Conservation (phyloP, 192 early-diverging fungal species). For the Obelidium mucronatum region DNA sequence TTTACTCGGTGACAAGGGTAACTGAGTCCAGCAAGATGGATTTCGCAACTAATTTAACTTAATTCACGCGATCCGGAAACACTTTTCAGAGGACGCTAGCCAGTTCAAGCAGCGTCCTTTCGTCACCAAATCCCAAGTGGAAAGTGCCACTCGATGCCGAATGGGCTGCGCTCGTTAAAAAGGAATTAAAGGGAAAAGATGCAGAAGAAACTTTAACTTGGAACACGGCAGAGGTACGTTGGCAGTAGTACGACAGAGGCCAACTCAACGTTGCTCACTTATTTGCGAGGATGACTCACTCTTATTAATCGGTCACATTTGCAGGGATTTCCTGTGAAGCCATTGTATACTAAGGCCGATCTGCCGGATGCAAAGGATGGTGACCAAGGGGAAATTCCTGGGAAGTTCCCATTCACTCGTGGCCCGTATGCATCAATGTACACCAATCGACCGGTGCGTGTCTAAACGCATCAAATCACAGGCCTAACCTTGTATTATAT, state of each 20-base stretch:
- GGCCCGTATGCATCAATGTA: conserved; percentile 51
- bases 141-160: conserved; percentile 70
- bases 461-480: too few relatives aligned
- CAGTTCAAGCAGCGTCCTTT: too few relatives aligned
- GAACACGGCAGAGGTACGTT: conserved; percentile 76
- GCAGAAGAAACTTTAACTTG: conserved; percentile 76
- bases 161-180: conserved; percentile 77
- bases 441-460: conserved; percentile 24
- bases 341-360: conserved; percentile 83
- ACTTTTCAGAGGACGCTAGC: too few relatives aligned
- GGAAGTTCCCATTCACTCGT: conserved; percentile 87
- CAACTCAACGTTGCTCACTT: too few relatives aligned
- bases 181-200: conserved; percentile 90
- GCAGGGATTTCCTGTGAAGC: conserved; percentile 82
- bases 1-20: too few relatives aligned
- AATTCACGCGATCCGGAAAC: too few relatives aligned
- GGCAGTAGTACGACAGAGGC: too few relatives aligned
- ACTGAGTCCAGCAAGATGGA: too few relatives aligned
- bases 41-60: too few relatives aligned
- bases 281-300: too few relatives aligned
- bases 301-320: too few relatives aligned
- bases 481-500: conserved; percentile 49
- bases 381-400: conserved; percentile 73
- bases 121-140: conserved; percentile 2
- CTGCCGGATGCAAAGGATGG: conserved; percentile 47